Base-by-base conservation (phyloP, 139 green algal genomes). In the Trebouxia sp. region DNA sequence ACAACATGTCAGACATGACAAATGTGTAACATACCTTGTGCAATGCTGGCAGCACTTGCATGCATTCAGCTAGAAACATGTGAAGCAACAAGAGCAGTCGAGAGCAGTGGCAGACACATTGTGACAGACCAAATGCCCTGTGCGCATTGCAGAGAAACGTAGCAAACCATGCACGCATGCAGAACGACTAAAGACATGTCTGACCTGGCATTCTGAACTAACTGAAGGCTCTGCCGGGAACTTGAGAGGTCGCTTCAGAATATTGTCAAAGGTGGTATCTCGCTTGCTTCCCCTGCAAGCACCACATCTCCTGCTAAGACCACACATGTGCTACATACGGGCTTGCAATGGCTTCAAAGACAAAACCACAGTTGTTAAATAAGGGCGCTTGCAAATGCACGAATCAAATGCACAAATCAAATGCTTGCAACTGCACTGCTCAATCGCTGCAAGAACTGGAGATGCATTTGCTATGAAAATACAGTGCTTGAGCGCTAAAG, bases 231-330 rank as follows among this genome's bases (percentile, higher is more conserved):
- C 88, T 39, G 85, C 41, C 0, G 96, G 93, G 84, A 98, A 98
- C 15, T 76, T 67, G 70, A 99, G 90, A 28, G 89, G 89, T 79
- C 92, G 84, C 77, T 93, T 93, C 65, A 99, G 79, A 66, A 99
- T 94, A 87, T 98, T 98, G 35, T 96, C 89, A 87, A 99, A 99
- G 5, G 95, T 98, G 83, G 92, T 88, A 43, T 98, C 92, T 20
- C 97, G 90, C 30, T 85, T 90, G 43, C 35, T 66, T 39, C 82
- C 82, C 17, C 72, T 77, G 69, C 69, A 77, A 24, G 1, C 37
- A 39, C 12, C 7, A 28, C n/a, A 10, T 37, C 12, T 35, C 53
- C 32, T 30, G 22, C n/a, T n/a, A n/a, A n/a, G n/a, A n/a, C n/a
- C n/a, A n/a, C n/a, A n/a, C n/a, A n/a, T n/a, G n/a, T n/a, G n/a